phyloP scores from a whole-genome alignment of 2,329 filamentous ascomycete species.

The Fusarium sp. region DNA sequence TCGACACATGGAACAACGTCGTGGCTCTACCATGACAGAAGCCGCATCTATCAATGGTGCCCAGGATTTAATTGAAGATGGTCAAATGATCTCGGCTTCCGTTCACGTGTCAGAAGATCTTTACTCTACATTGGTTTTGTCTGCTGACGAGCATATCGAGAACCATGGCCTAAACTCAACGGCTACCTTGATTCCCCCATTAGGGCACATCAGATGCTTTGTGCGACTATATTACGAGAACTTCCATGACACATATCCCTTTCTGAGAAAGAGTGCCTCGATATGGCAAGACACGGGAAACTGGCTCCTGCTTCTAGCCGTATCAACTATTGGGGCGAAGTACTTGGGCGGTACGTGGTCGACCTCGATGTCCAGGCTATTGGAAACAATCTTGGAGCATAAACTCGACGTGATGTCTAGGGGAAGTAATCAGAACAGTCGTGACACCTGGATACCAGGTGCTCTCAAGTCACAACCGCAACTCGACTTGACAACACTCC shows the following conservation, averaged over 20 bases:
- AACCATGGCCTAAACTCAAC: neutral
- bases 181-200: conserved; percentile 4
- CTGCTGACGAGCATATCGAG: neutral
- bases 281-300: neutral
- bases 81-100: neutral
- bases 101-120: neutral
- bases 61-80: neutral
- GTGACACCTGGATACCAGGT: conserved; percentile 4
- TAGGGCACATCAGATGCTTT: conserved; percentile 15
- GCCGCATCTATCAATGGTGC: neutral
- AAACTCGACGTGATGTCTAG: neutral
- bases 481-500: conserved; percentile 5
- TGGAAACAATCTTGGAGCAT: neutral
- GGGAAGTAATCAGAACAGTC: neutral
- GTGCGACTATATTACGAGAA: conserved; percentile 25
- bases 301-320: conserved; percentile 13
- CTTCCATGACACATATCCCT: conserved; percentile 33
- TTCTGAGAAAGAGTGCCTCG: conserved; percentile 14
- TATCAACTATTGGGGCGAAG: conserved; percentile 12
- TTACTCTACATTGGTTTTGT: neutral
- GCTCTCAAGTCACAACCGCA: neutral
- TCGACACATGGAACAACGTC: neutral
- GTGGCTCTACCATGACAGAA: neutral
- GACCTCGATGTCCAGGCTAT: conserved; percentile 1
- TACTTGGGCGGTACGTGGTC: conserved; percentile 9